These are phyloP conservation scores for Hapsidospora chrysogenum DNA, from an alignment of 495 filamentous ascomycete genomes.

Conservation along the genomic window DNA sequence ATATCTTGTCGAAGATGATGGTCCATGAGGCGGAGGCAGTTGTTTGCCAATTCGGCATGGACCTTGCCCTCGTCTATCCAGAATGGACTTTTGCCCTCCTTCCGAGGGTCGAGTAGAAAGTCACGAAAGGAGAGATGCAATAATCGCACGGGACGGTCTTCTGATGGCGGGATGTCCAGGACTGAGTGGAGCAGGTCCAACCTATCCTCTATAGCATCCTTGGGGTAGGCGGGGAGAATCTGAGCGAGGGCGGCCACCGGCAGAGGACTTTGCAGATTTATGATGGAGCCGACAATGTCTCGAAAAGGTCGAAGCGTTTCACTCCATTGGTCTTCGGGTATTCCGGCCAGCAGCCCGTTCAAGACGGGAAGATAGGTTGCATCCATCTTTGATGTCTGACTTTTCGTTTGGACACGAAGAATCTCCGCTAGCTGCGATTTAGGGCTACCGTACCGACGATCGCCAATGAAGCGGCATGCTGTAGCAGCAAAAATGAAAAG, in stretches of 20 bases:
- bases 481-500: constrained; percentile 29
- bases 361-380: constrained; percentile 18
- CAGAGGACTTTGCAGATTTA: constrained; percentile 9
- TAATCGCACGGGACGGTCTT: constrained; percentile 7
- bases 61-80: constrained; percentile 11
- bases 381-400: constrained; percentile 12
- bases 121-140: constrained; percentile 16
- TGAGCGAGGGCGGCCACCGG: constrained; percentile 5
- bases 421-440: constrained; percentile 9
- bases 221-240: constrained; percentile 5
- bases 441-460: constrained; percentile 4
- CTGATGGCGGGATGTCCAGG: constrained; percentile 8
- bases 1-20: constrained; percentile 7
- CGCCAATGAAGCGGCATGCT: constrained; percentile 18
- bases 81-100: constrained; percentile 7
- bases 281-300: constrained; percentile 15
- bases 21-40: constrained; percentile 16
- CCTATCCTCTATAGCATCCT: constrained; percentile 3
- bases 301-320: neutral
- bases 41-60: constrained; percentile 3
- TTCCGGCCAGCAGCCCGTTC: constrained; percentile 8
- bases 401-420: constrained; percentile 10
- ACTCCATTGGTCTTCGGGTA: constrained; percentile 3
- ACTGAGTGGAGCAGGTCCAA: constrained; percentile 15
- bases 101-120: constrained; percentile 9